Base-by-base conservation (phyloP, 2,329 filamentous ascomycete genomes). In the Acephala macrosclerotiorum region DNA sequence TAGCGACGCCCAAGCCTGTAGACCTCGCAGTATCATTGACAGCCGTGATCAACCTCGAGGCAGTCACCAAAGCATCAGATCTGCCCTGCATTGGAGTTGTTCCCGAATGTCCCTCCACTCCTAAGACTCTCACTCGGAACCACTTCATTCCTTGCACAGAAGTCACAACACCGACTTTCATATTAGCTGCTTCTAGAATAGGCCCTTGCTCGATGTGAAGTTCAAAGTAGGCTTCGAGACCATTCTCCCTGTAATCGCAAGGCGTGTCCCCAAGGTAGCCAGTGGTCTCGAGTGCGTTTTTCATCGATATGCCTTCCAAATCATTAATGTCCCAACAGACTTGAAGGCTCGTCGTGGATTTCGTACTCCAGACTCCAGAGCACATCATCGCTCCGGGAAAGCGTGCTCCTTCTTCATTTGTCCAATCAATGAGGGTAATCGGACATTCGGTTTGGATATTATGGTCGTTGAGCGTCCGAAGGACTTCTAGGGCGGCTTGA, bases 141-240 rank as follows among this genome's bases (percentile, higher is more conserved):
- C 91, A 94, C 64, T 68, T 71, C 67, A 73, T 72, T 1, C 89
- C 89, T 75, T 94, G 91, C 0, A 91, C 90, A 2, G 89, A 90
- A 26, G 85, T 84, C 7, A 94, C 91, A 7, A 92, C 83, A 18
- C 90, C 89, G 53, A 94, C 83, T 63, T 88, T 87, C 71, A 88
- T 84, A 36, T 82, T 79, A 36, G 84, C 80, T 18, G 83, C 82
- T 72, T 94, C 88, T 1, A 96, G 83, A 26, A 91, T 85, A 0
- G 91, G 91, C 0, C 91, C 91, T 76, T 96, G 93, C 75, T 96
- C 71, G 26, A 73, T 74, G 74, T 95, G 92, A 9, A 95, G 82
- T 77, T 95, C 92, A 72, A 95, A 94, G 76, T 94, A 91, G 0
- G 89, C 90, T 0, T 86, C 89, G 78, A 93, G 86, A 0, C 89